Percentiles rank a stretch among this genome's conserved stretches.
Conservation (phyloP, 2,329 filamentous ascomycete genomes). For the Whalleya microplaca region DNA sequence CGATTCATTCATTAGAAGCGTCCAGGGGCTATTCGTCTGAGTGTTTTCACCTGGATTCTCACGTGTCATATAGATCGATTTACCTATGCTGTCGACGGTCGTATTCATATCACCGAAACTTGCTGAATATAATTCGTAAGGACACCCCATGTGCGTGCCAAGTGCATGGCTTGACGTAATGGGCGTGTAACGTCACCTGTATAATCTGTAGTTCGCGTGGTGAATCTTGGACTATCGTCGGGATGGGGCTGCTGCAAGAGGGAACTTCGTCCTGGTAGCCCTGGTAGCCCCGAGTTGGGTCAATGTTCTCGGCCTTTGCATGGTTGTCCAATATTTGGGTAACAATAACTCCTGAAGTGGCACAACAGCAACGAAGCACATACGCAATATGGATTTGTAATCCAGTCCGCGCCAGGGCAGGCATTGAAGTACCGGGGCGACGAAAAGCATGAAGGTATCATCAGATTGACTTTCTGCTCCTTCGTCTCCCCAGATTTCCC, state of each 20-base stretch:
- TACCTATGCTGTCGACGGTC: not conserved
- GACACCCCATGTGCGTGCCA: not conserved
- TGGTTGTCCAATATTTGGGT: not conserved
- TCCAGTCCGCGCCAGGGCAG: not conserved
- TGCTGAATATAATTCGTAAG: not conserved
- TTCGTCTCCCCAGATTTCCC: not conserved
- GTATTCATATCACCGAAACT: not conserved
- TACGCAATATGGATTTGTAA: not conserved
- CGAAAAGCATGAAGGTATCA: not conserved
- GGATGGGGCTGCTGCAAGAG: not conserved
- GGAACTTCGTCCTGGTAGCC: not conserved
- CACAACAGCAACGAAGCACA: not conserved
- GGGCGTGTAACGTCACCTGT: not conserved
- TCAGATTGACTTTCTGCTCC: not conserved
- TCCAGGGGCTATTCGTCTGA: not conserved
- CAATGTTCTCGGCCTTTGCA: not conserved
- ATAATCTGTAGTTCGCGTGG: not conserved
- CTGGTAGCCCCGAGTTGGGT: too few species aligned
- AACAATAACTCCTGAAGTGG: not conserved
- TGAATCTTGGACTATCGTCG: not conserved
- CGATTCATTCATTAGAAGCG: not conserved
- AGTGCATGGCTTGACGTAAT: not conserved
- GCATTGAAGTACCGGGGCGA: not conserved
- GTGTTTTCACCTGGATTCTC: not conserved
- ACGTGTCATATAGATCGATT: not conserved